Base-by-base conservation (phyloP, 2,329 filamentous ascomycete genomes). In the Talaromyces piceae region DNA sequence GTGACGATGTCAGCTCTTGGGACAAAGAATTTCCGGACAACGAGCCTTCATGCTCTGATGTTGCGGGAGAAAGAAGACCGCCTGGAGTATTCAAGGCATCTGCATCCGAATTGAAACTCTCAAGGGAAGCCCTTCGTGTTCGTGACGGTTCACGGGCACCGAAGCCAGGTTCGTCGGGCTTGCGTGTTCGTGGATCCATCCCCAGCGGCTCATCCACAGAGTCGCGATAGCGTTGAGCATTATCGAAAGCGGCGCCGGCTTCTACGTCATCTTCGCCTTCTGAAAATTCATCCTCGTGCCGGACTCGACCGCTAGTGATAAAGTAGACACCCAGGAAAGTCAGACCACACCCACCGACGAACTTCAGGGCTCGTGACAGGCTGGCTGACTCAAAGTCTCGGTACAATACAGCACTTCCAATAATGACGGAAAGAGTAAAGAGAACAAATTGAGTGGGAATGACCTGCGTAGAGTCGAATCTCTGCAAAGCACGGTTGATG, bases 291-390 rank as follows among this genome's bases (percentile, higher is more conserved):
- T 82, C 80, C 25, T 70, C 78, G 9, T 76, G 71, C 12, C 69
- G 72, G 47, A 79, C 74, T 58, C 91, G 79, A 49, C 89, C 90
- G 61, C 87, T 95, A 1, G 93, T 97, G 63, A 98, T 96, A 58
- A 96, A 80, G 70, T 93, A 97, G n/a, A 98, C 93, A 8, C 93
- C 93, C 54, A 91, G 83, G 67, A 98, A 98, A 1, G 93, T 98
- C 57, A 98, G 72, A 4, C 88, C 76, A 69, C 93, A 98, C 31
- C 93, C 93, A 20, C 88, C 88, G 11, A 95, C 73, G 63, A 98
- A 98, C 61, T 95, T 95, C 51, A 75, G 73, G 2, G 88, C 87
- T 61, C 88, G 87, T 45, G 83, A 77, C 26, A 77, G 71, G 0
- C 83, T 87, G 6, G 88, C 87, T 39, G 86, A 84, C 67, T 97